phyloP scores from a whole-genome alignment of 371 early-diverging fungal genomes.

The Zychaea mexicana region DNA sequence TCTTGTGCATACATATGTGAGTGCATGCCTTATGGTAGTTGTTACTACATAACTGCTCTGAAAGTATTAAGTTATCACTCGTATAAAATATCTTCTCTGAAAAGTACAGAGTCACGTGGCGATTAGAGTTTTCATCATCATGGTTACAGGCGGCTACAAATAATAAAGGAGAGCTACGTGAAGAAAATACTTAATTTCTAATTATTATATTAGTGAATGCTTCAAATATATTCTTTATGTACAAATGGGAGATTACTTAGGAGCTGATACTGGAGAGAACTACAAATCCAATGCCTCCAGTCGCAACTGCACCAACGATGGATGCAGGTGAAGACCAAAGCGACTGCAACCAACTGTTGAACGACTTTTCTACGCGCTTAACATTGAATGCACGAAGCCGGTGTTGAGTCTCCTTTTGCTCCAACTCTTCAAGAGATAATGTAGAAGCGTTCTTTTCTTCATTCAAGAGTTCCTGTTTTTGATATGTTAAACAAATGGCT shows the following conservation, averaged over 20 bases:
- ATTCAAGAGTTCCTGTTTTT: neutral
- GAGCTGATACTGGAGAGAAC: neutral
- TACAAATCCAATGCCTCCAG: neutral
- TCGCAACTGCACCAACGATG: constrained; percentile 4
- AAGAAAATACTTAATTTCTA: no score
- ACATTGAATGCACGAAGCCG: constrained; percentile 9
- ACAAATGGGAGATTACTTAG: neutral
- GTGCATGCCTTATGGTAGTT: no score
- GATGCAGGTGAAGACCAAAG: neutral
- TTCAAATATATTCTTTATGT: neutral
- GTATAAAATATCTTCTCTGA: no score
- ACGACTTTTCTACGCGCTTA: neutral
- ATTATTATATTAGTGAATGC: no score
- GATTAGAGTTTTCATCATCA: no score
- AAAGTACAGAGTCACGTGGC: no score
- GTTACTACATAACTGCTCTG: no score
- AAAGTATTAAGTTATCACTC: no score
- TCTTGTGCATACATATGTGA: no score
- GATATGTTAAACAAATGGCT: neutral
- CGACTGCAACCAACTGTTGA: neutral
- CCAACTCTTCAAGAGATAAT: neutral
- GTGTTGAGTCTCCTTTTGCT: neutral
- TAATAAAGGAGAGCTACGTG: no score
- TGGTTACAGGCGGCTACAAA: no score
- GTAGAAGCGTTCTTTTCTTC: neutral